Evolutionary conservation across 2,329 filamentous ascomycete species (phyloP).

Genomic region (Plenodomus tracheiphilus): DNA sequence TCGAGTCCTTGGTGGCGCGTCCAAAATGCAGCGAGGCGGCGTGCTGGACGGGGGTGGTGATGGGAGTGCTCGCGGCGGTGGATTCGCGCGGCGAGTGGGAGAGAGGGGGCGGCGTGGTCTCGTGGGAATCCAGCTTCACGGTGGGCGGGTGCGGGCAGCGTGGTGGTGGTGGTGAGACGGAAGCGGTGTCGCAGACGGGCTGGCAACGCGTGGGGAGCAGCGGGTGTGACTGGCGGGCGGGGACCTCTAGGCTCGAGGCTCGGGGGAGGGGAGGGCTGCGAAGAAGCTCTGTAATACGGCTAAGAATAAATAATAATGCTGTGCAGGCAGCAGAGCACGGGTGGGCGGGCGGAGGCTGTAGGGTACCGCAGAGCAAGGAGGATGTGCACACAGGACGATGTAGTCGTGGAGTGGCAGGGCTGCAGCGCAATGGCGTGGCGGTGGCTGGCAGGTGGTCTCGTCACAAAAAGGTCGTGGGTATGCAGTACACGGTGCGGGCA

Average conservation of each 20-base stretch:
- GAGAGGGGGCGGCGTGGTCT: conserved; percentile 54
- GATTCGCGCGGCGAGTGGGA: conserved; percentile 57
- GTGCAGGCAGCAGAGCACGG: too few species aligned
- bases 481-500: conserved; percentile 4
- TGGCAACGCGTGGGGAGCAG: conserved; percentile 3
- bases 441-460: too few species aligned
- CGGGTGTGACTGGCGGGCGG: conserved; percentile 3
- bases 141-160: conserved; percentile 13
- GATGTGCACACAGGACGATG: too few species aligned
- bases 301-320: too few species aligned
- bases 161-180: conserved; percentile 4
- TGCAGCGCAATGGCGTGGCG: too few species aligned
- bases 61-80: conserved; percentile 57
- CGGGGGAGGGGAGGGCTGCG: too few species aligned
- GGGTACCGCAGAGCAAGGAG: too few species aligned
- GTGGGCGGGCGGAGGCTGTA: too few species aligned
- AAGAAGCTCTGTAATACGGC: too few species aligned
- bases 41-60: conserved; percentile 46
- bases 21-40: conserved; percentile 48
- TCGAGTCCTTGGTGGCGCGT: conserved; percentile 47
- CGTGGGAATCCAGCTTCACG: conserved; percentile 60
- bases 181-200: conserved; percentile 9
- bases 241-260: too few species aligned
- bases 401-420: too few species aligned
- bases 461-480: neutral